Evolutionary conservation across 106 monocot genomes (phyloP).

Genomic region (Iris macrosiphon): DNA sequence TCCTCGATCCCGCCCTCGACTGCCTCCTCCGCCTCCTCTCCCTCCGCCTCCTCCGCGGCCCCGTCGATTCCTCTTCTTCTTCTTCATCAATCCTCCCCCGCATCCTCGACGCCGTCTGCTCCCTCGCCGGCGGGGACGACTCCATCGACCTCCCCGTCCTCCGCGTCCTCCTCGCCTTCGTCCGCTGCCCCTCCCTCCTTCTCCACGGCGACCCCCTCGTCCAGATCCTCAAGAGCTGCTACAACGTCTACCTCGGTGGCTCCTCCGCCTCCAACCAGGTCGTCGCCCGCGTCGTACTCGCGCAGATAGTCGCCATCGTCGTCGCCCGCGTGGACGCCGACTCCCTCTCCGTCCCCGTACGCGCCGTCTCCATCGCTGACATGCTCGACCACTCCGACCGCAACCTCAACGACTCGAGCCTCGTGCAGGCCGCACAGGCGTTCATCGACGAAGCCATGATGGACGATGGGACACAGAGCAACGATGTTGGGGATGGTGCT

Average conservation of each 20-base stretch:
- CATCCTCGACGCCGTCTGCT: slow-evolving; percentile 34
- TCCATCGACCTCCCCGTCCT: slow-evolving; percentile 56
- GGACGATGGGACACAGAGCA: slow-evolving; percentile 20
- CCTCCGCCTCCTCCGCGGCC: slow-evolving; percentile 30
- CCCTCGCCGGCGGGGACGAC: slow-evolving; percentile 48
- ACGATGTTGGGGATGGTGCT: neutral
- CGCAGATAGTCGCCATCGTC: slow-evolving; percentile 59
- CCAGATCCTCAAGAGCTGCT: slow-evolving; percentile 72
- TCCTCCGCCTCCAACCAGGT: slow-evolving; percentile 64
- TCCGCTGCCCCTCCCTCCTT: slow-evolving; percentile 42
- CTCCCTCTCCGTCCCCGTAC: slow-evolving; percentile 31
- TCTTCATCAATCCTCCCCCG: slow-evolving; percentile 23
- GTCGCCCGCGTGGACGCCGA: slow-evolving; percentile 67
- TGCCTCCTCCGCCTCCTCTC: slow-evolving; percentile 40
- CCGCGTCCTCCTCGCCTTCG: slow-evolving; percentile 60
- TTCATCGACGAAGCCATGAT: slow-evolving; percentile 83
- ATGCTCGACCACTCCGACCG: slow-evolving; percentile 79
- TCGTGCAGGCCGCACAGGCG: slow-evolving; percentile 67
- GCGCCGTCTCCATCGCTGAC: slow-evolving; percentile 53
- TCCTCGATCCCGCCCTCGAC: slow-evolving; percentile 64
- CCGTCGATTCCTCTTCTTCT: slow-evolving; percentile 14
- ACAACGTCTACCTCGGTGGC: slow-evolving; percentile 87
- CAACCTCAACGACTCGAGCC: slow-evolving; percentile 70
- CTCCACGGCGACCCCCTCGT: slow-evolving; percentile 64
- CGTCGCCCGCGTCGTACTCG: slow-evolving; percentile 69